Conservation (phyloP, 2,329 filamentous ascomycete species). For the Anthostomella pinea region DNA sequence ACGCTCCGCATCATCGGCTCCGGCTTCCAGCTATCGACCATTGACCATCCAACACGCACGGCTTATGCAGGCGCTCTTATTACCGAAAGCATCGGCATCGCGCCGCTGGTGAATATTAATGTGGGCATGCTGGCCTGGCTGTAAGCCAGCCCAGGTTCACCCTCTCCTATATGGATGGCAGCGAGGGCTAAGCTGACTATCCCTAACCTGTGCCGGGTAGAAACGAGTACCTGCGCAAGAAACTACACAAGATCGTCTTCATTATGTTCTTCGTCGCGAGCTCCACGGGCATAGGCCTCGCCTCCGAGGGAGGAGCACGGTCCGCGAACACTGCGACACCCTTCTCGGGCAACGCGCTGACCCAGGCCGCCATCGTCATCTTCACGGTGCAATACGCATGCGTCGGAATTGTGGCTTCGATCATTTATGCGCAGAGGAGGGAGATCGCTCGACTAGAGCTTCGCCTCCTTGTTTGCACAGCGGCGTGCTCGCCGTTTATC, state of each 20-base stretch:
- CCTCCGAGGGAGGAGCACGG: not conserved
- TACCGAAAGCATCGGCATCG: constrained; percentile 5
- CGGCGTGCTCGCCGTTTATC: constrained; percentile 1
- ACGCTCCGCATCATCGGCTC: constrained; percentile 5
- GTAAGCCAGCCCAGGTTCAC: not conserved
- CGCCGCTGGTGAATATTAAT: constrained; percentile 3
- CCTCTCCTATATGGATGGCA: too few relatives aligned
- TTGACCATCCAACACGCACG: constrained; percentile 1
- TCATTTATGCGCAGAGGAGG: constrained; percentile 1
- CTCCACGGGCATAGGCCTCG: constrained; percentile 1
- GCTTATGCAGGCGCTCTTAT: constrained; percentile 3
- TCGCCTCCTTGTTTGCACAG: not conserved
- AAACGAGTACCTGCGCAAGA: not conserved
- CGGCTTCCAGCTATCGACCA: constrained; percentile 1
- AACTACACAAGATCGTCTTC: constrained; percentile 1
- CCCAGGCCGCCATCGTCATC: not conserved
- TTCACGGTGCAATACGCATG: constrained; percentile 1
- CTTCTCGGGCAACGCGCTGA: not conserved
- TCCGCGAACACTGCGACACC: not conserved
- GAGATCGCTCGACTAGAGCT: not conserved
- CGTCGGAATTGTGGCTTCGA: not conserved
- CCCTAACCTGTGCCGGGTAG: too few relatives aligned
- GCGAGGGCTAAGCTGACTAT: too few relatives aligned
- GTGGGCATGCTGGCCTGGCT: constrained; percentile 4
- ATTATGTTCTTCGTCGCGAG: constrained; percentile 1